Percentiles rank a stretch among this genome's conserved stretches.
Conservation (phyloP, 108 stramenopile genomes). For the Skeletonema costatum region DNA sequence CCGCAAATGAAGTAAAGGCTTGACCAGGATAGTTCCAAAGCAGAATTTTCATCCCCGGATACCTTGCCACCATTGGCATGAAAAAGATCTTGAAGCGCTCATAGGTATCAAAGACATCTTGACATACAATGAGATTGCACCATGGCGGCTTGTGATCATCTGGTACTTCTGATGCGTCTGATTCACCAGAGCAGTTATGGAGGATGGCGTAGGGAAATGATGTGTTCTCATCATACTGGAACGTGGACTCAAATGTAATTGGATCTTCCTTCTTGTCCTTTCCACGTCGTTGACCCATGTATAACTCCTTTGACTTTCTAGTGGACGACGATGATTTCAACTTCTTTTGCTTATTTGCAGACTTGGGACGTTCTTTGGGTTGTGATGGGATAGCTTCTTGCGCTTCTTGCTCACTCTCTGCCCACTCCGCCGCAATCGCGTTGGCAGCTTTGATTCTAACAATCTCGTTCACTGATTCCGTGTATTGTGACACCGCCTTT, state of each 20-base stretch:
- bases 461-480: constrained; percentile 10
- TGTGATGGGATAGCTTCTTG: not conserved
- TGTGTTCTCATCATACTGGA: constrained; percentile 47
- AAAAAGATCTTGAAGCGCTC: constrained; percentile 85
- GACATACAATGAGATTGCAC: constrained; percentile 83
- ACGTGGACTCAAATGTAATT: constrained; percentile 35
- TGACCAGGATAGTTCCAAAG: constrained; percentile 93
- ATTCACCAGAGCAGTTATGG: constrained; percentile 20
- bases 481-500: constrained; percentile 32
- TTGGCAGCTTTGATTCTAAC: constrained; percentile 13
- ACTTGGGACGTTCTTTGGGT: constrained; percentile 8
- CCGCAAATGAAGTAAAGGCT: constrained; percentile 83
- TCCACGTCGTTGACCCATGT: not conserved
- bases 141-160: constrained; percentile 7
- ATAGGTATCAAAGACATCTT: constrained; percentile 86
- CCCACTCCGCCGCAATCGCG: not conserved
- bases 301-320: not conserved
- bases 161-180: not conserved
- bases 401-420: not conserved
- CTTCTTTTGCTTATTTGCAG: not conserved
- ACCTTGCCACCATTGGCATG: constrained; percentile 62
- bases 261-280: constrained; percentile 40
- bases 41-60: constrained; percentile 77
- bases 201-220: constrained; percentile 48
- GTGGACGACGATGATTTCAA: not conserved